Percentiles rank a stretch among this genome's conserved stretches.
phyloP scores from a whole-genome alignment of 75 land plant genomes.

The Cryptomeria japonica region DNA sequence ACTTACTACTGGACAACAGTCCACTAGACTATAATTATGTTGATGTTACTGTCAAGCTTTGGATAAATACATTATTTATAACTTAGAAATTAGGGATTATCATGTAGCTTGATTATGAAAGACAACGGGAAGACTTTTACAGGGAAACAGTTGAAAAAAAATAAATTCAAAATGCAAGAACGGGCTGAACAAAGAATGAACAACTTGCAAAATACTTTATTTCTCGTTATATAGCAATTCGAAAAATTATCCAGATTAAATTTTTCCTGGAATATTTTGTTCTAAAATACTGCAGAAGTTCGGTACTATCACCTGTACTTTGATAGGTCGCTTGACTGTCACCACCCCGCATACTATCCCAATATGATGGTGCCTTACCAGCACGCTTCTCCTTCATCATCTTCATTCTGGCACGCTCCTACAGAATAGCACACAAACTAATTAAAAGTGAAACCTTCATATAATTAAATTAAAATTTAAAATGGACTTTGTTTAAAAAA shows the following conservation, averaged over 20 bases:
- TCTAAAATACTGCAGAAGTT: neutral
- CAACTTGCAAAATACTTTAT: neutral
- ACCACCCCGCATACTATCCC: constrained; percentile 84
- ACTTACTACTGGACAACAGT: neutral
- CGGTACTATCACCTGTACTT: constrained; percentile 41
- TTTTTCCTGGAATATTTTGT: neutral
- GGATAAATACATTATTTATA: too few relatives aligned
- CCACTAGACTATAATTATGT: neutral
- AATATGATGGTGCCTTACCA: constrained; percentile 47
- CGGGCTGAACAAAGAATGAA: neutral
- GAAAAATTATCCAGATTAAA: neutral
- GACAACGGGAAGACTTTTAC: neutral
- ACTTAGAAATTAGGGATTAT: neutral
- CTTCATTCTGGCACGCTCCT: constrained; percentile 68
- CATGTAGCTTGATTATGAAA: neutral
- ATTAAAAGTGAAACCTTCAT: neutral
- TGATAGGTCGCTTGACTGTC: constrained; percentile 35
- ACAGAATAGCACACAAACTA: constrained; percentile 5
- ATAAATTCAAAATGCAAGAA: neutral
- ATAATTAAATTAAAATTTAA: neutral
- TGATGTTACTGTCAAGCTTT: too few relatives aligned
- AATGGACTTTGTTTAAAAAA: neutral
- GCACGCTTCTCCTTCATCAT: constrained; percentile 64
- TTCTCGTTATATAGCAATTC: neutral
- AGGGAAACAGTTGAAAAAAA: neutral